Evolutionary conservation across 2,329 filamentous ascomycete genomes (phyloP), one percentile per base, ranked within the genome.

Genomic region (Colletotrichum spinosum): DNA sequence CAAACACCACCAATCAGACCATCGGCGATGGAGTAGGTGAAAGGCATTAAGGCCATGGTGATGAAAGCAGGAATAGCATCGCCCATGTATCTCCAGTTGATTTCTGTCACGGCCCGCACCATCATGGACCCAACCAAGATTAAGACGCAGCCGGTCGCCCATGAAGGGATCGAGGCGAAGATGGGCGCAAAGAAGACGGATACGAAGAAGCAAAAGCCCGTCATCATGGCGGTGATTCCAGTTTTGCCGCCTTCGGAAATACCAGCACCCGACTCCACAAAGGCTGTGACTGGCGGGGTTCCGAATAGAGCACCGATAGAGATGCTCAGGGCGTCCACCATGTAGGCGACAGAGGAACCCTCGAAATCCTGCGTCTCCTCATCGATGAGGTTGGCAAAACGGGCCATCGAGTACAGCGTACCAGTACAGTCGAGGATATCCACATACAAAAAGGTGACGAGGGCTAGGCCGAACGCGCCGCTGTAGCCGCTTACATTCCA

Each of bases 181-280:
- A 97, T 95, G 0, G 93, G 93, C 0, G 93, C 93, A 75, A 97
- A 97, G 83, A 97, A 97, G 67, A 97, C 86, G 62, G 92, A 88
- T 74, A 97, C 88, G 80, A 97, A 91, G 83, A 97, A 97, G 79
- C 91, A 94, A 54, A 97, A 61, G 6, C 93, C 93, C 0, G 92
- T 90, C 13, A 88, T 82, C 76, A 95, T 92, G 51, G 92, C 89
- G 0, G 93, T 96, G n/a, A 97, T 79, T 13, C 93, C 93, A 0
- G 93, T 97, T 73, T 90, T 90, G 49, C 93, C 93, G 55, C 93
- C 93, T 77, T 97, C 93, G 0, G 92, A 92, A 68, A 97, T 97
- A 71, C 93, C 93, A 8, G 93, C 93, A 73, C 93, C 93, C n/a
- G 90, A 93, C 78, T 97, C 93, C 72, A 97, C 89, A 74, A 93